phyloP scores from a whole-genome alignment of 2,329 filamentous ascomycete species.

The Colletotrichum orbiculare region DNA sequence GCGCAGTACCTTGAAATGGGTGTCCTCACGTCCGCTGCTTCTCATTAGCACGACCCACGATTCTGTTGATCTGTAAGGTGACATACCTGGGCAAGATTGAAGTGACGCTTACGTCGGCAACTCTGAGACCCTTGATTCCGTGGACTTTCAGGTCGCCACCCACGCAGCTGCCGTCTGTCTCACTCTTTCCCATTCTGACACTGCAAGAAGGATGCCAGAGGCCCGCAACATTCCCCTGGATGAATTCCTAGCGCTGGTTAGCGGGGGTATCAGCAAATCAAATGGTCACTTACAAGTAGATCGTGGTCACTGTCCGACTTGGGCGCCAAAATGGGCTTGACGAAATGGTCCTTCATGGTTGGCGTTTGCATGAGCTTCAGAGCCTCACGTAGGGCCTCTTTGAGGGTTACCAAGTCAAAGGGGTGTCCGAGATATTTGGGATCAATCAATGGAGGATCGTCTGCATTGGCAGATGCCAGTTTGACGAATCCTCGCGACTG shows the following conservation, averaged over 20 bases:
- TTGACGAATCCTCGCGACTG: slow-evolving; percentile 12
- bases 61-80: background rate
- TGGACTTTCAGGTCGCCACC: slow-evolving; percentile 17
- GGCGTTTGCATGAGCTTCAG: slow-evolving; percentile 4
- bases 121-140: slow-evolving; percentile 4
- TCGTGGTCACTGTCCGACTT: slow-evolving; percentile 22
- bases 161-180: slow-evolving; percentile 22
- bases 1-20: background rate
- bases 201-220: slow-evolving; percentile 30
- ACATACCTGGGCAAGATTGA: slow-evolving; percentile 20
- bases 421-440: slow-evolving; percentile 25
- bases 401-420: slow-evolving; percentile 13
- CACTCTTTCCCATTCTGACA: slow-evolving; percentile 25
- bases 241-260: slow-evolving; percentile 10
- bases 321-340: slow-evolving; percentile 18
- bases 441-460: slow-evolving; percentile 5
- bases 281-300: background rate
- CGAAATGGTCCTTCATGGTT: slow-evolving; percentile 15
- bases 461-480: slow-evolving; percentile 6
- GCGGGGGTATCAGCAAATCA: background rate
- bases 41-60: no score
- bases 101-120: slow-evolving; percentile 12
- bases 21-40: slow-evolving; percentile 19
- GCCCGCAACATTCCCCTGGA: slow-evolving; percentile 16
- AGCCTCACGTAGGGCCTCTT: slow-evolving; percentile 7